Percentiles rank a stretch among this genome's conserved stretches.
phyloP scores from a whole-genome alignment of 1,284 basidiomycete genomes.

The Volvariella surrecta region DNA sequence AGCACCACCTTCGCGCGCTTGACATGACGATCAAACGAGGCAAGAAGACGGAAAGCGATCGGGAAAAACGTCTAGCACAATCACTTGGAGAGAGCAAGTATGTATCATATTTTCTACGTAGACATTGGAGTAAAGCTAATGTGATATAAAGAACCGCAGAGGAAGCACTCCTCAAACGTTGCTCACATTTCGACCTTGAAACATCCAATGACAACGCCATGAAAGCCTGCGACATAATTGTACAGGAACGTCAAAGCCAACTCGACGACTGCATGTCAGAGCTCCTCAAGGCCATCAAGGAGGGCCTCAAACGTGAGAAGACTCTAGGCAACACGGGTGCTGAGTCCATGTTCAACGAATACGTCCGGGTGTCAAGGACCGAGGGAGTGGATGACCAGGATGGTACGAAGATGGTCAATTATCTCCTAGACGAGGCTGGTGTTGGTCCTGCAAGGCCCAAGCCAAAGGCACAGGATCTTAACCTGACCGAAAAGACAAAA shows the following conservation, averaged over 20 bases:
- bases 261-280: conserved; percentile 75
- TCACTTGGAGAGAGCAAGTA: conserved; percentile 86
- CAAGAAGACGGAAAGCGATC: conserved; percentile 85
- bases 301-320: conserved; percentile 61
- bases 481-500: conserved; percentile 42
- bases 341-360: conserved; percentile 75
- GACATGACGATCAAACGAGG: conserved; percentile 83
- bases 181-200: conserved; percentile 89
- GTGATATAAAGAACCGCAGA: conserved; percentile 59
- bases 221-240: conserved; percentile 90
- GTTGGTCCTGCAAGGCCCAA: conserved; percentile 41
- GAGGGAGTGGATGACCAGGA: conserved; percentile 73
- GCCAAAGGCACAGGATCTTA: conserved; percentile 46
- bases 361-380: conserved; percentile 55
- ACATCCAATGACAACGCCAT: conserved; percentile 69
- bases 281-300: conserved; percentile 56
- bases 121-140: conserved; percentile 9
- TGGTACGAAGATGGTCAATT: conserved; percentile 51
- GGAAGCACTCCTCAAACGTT: conserved; percentile 87
- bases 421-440: conserved; percentile 57
- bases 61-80: conserved; percentile 81
- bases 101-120: conserved; percentile 18
- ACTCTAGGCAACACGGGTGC: conserved; percentile 47
- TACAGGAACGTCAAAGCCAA: conserved; percentile 73
- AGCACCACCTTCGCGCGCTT: conserved; percentile 84